phyloP scores from a whole-genome alignment of 345 rosid genomes.

The Pugionium cornutum region DNA sequence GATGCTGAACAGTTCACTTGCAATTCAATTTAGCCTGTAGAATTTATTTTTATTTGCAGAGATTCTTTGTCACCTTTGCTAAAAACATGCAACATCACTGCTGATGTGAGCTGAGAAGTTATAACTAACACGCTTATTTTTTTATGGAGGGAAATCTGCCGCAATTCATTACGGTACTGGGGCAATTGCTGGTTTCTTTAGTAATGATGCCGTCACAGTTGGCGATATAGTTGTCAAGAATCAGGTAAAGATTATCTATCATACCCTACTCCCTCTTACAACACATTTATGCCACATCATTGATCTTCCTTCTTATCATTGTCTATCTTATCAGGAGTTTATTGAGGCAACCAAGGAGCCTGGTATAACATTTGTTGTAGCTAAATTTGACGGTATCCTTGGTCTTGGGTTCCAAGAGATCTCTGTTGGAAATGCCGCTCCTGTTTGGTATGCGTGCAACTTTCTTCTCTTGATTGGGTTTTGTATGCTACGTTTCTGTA shows the following conservation, averaged over 20 bases:
- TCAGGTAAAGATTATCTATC: slow-evolving; percentile 51
- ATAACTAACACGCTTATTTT: neutral
- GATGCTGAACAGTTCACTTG: slow-evolving; percentile 9
- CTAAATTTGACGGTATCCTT: slow-evolving; percentile 92
- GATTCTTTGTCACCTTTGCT: slow-evolving; percentile 9
- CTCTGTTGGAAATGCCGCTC: slow-evolving; percentile 76
- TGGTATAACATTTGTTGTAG: slow-evolving; percentile 71
- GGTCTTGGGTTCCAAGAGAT: slow-evolving; percentile 96
- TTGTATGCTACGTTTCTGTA: neutral
- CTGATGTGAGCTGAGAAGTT: slow-evolving; percentile 17
- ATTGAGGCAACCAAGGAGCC: slow-evolving; percentile 97
- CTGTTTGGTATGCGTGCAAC: slow-evolving; percentile 66
- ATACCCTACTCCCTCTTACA: neutral
- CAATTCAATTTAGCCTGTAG: neutral
- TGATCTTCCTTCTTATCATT: slow-evolving; percentile 14
- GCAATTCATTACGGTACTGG: slow-evolving; percentile 89
- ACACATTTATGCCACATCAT: neutral
- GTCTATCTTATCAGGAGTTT: slow-evolving; percentile 57
- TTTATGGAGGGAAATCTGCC: slow-evolving; percentile 64
- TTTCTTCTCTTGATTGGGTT: slow-evolving; percentile 6
- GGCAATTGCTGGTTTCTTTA: slow-evolving; percentile 78
- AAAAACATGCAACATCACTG: slow-evolving; percentile 11
- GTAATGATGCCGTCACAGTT: slow-evolving; percentile 70
- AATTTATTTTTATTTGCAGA: neutral
- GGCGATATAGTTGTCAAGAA: slow-evolving; percentile 72